phyloP scores from a whole-genome alignment of 2,329 filamentous ascomycete genomes.

The Rasamsonia emersonii region DNA sequence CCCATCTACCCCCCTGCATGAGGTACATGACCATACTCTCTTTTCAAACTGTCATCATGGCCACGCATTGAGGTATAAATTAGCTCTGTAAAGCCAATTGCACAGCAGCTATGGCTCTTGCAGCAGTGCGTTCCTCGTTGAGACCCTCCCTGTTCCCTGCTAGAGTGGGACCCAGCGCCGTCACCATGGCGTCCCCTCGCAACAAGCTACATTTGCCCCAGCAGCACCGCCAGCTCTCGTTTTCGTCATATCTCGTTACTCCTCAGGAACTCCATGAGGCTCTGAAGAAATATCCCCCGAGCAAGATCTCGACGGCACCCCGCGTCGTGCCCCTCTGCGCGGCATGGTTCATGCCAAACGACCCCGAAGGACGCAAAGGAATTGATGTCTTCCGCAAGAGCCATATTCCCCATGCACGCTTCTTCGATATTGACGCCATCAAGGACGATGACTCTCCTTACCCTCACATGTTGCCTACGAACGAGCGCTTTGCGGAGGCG shows the following conservation, averaged over 20 bases:
- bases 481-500: slow-evolving; percentile 71
- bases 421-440: slow-evolving; percentile 92
- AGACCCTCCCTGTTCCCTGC: slow-evolving; percentile 12
- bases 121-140: slow-evolving; percentile 23
- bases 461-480: slow-evolving; percentile 88
- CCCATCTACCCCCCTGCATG: too few species aligned
- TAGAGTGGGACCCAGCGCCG: slow-evolving; percentile 15
- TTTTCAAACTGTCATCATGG: too few species aligned
- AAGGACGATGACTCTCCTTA: slow-evolving; percentile 83
- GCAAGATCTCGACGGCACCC: slow-evolving; percentile 70
- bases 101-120: slow-evolving; percentile 22
- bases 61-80: neutral
- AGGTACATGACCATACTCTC: too few species aligned
- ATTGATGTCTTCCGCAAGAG: slow-evolving; percentile 70
- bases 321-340: slow-evolving; percentile 84
- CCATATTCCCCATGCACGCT: slow-evolving; percentile 81
- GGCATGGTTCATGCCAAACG: slow-evolving; percentile 94
- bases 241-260: slow-evolving; percentile 78
- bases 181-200: slow-evolving; percentile 17
- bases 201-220: slow-evolving; percentile 20
- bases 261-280: slow-evolving; percentile 74
- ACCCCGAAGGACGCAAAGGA: slow-evolving; percentile 63
- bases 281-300: slow-evolving; percentile 71
- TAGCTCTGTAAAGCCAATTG: neutral
- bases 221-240: slow-evolving; percentile 41